phyloP scores from a whole-genome alignment of 23 red algal genomes.

The Chondrus crispus region DNA sequence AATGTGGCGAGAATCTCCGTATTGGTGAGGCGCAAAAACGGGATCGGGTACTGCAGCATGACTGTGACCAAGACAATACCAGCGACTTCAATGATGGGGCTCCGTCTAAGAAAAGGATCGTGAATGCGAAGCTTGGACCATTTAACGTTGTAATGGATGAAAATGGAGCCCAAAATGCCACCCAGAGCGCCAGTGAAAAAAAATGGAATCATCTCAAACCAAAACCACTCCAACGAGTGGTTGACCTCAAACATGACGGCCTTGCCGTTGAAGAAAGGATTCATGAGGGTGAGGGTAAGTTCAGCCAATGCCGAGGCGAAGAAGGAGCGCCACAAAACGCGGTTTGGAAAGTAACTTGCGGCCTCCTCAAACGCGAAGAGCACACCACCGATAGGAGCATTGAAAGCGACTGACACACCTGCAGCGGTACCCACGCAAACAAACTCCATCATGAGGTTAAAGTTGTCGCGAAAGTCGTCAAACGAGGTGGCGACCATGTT shows the following conservation, averaged over 20 bases:
- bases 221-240: constrained; percentile 70
- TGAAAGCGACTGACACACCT: constrained; percentile 84
- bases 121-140: constrained; percentile 74
- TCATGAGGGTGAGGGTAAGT: constrained; percentile 68
- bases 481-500: constrained; percentile 52
- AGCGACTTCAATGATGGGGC: constrained; percentile 68
- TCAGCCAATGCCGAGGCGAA: constrained; percentile 75
- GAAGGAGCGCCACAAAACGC: constrained; percentile 85
- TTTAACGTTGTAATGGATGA: constrained; percentile 82
- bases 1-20: constrained; percentile 76
- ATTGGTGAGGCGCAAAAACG: constrained; percentile 68
- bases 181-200: constrained; percentile 69
- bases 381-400: constrained; percentile 86
- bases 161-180: constrained; percentile 75
- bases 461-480: constrained; percentile 47
- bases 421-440: constrained; percentile 68
- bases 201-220: constrained; percentile 90
- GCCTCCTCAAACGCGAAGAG: constrained; percentile 88
- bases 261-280: constrained; percentile 80
- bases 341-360: constrained; percentile 64
- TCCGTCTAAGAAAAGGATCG: constrained; percentile 22
- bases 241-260: constrained; percentile 80
- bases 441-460: constrained; percentile 62
- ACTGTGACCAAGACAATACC: constrained; percentile 58
- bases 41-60: constrained; percentile 50